Conservation (phyloP, 768 basidiomycete species). For the Cyathus striatus region DNA sequence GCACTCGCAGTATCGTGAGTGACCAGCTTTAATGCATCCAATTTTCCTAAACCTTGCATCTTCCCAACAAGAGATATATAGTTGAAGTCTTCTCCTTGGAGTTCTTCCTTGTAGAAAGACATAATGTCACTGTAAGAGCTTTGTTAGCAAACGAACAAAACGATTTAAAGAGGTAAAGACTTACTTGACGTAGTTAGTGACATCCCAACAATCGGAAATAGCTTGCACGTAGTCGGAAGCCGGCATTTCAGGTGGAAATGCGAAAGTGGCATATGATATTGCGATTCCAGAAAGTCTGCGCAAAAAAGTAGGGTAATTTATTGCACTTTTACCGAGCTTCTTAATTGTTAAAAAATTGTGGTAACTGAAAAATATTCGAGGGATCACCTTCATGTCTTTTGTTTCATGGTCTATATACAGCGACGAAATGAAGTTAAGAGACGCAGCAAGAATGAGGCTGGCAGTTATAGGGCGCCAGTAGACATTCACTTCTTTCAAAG, state of each 20-base stretch:
- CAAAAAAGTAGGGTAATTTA: not conserved
- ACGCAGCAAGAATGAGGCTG: slow-evolving; percentile 22
- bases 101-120: slow-evolving; percentile 3
- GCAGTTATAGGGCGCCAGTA: too few species aligned
- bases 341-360: not conserved
- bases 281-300: not conserved
- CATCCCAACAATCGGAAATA: not conserved
- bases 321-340: not conserved
- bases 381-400: slow-evolving; percentile 15
- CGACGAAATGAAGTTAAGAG: slow-evolving; percentile 22
- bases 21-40: not conserved
- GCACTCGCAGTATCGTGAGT: not conserved
- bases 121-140: slow-evolving; percentile 1
- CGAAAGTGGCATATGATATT: not conserved
- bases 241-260: not conserved
- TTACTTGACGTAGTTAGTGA: slow-evolving; percentile 1
- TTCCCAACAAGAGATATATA: not conserved
- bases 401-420: slow-evolving; percentile 24
- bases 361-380: not conserved
- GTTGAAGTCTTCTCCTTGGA: not conserved
- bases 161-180: not conserved
- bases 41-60: not conserved
- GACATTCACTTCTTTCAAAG: too few species aligned
- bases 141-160: not conserved
- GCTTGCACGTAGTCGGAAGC: not conserved